Base-by-base conservation (phyloP, 2,329 filamentous ascomycete species). In the Fusarium mundagurra region DNA sequence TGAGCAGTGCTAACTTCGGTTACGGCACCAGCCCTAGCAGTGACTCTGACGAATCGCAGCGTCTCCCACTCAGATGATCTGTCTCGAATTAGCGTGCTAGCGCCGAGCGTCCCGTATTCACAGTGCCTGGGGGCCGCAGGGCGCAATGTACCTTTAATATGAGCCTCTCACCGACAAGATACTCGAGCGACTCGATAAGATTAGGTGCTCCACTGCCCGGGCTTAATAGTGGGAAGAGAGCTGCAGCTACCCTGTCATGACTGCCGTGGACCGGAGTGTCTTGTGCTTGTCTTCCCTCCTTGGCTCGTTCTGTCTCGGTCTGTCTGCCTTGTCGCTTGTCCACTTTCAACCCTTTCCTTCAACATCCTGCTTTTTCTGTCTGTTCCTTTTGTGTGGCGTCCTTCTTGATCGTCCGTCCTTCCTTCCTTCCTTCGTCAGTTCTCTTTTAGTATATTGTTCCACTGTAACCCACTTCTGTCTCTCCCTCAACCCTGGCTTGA, bases 11-110 rank as follows among this genome's bases (percentile, higher is more conserved):
- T 63, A 59, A 50, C 66, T 69, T 72, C 59, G 64, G 63, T 38
- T 48, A 34, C 47, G 27, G 27, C 71, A 51, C 45, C 62, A 64
- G 61, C 71, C 71, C 50, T 64, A 68, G 71, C 27, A 20, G 34
- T 16, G 5, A 10, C 20, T n/a, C 14, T 16, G 14, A 1, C 71
- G 54, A 74, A 71, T 72, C 17, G 72, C 6, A 29, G 6, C 3
- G 20, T 3, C 51, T 31, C 24, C 16, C 43, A 33, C 38, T 27
- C 51, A 54, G 67, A 71, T 73, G 71, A 68, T 74, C 58, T 57
- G 53, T 73, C 48, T 64, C 39, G 31, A 71, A 67, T 60, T 34
- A 51, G 27, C 31, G 29, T 44, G 31, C 38, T 59, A 39, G 41
- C 9, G 20, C 22, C 41, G 45, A 69, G 64, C 22, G 45, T 66